Evolutionary conservation across 257 asterid species (phyloP), one percentile per base, ranked within the genome.

Genomic region (Hygrophila difformis): DNA sequence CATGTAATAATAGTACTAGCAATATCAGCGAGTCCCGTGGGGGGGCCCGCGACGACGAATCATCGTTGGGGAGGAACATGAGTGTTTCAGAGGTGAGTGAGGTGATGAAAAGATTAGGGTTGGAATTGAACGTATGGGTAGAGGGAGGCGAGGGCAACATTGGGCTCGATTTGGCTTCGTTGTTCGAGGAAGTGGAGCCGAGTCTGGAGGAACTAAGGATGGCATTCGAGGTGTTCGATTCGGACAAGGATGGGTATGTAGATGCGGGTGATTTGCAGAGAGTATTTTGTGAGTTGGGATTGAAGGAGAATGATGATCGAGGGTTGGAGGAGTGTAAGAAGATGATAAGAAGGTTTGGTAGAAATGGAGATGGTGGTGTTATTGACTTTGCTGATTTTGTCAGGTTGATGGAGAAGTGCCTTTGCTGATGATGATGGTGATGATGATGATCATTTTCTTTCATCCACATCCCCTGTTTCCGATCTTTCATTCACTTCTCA

Each of bases 191-290:
- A 19, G 58, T 60, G 18, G 63, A 64, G 20, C 64, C 72, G 2
- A 53, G 65, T 36, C 21, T 49, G 29, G 54, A 16, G 31, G 73
- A 67, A 42, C 51, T 64, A 14, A 53, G 61, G 51, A 43, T 51
- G 47, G 44, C 44, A 6, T 73, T 68, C 34, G 16, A 41, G 10
- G 72, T 68, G 55, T 73, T 68, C 45, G 80, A 73, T 41, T 54
- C 40, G 39, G 62, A 61, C 6, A 48, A 39, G 16, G 68, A 73
- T 55, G 70, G 70, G 16, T 68, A 52, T 22, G 57, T 68, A 36
- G 73, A 73, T 41, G 67, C 63, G 0, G 6, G 20, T 40, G 79
- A 72, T 53, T 16, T 68, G 35, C 70, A 72, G 43, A 64, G 65
- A 26, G 61, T 72, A 26, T 34, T 64, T 0, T 16, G 51, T 10